phyloP scores from a whole-genome alignment of 331 rosid species.

The Acacia pycnantha region DNA sequence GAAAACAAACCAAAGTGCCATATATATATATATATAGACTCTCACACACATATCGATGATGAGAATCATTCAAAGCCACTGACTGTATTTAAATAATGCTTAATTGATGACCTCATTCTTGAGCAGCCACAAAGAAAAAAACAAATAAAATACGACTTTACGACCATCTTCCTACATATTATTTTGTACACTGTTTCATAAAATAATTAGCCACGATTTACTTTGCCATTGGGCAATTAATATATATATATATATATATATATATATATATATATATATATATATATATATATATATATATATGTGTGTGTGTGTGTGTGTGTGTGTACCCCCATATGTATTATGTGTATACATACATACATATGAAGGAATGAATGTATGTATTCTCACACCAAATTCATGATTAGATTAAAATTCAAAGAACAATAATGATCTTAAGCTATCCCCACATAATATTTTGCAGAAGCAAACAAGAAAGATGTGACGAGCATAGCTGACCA shows the following conservation, averaged over 20 bases:
- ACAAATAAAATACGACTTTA: not conserved
- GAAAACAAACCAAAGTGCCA: conserved; percentile 23
- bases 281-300: not conserved
- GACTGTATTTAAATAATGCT: conserved; percentile 28
- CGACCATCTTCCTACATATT: conserved; percentile 12
- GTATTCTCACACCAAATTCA: not conserved
- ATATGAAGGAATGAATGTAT: too few species aligned
- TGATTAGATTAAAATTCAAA: not conserved
- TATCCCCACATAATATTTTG: conserved; percentile 17
- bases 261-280: not conserved
- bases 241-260: not conserved
- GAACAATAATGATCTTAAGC: conserved; percentile 17
- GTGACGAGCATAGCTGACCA: not conserved
- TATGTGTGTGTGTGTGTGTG: too few species aligned
- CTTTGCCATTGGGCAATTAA: conserved; percentile 23
- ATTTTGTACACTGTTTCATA: not conserved
- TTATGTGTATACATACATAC: not conserved
- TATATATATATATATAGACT: too few species aligned
- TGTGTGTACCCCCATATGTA: too few species aligned
- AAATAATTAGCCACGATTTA: conserved; percentile 21
- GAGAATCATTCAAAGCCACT: conserved; percentile 34
- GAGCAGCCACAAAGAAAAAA: not conserved
- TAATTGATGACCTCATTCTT: conserved; percentile 43
- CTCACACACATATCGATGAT: not conserved
- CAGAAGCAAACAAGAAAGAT: not conserved